A percentile compares a stretch with the other conserved stretches of the same genome.
Evolutionary conservation across 257 asterid species (phyloP).

Genomic region (Solanum pinnatisectum): DNA sequence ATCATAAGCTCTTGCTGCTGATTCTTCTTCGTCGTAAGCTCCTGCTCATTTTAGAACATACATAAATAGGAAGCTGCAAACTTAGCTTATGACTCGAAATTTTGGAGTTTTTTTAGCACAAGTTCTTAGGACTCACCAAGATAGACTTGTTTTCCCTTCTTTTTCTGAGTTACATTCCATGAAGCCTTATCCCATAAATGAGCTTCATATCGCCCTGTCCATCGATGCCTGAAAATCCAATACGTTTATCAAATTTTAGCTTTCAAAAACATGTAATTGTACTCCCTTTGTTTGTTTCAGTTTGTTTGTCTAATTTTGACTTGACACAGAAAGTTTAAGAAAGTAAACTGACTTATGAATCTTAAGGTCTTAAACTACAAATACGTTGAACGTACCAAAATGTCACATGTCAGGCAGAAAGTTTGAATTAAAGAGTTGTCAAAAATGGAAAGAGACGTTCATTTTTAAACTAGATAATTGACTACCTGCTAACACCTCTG

Average conservation of each 20-base stretch:
- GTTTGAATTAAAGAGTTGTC: not conserved
- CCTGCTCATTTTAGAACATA: conserved; percentile 8
- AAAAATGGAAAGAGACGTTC: not conserved
- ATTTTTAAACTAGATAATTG: not conserved
- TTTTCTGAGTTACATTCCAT: conserved; percentile 54
- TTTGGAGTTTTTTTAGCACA: not conserved
- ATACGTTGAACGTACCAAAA: not conserved
- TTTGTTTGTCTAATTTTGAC: not conserved
- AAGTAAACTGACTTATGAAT: not conserved
- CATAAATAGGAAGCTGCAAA: not conserved
- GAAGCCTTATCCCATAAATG: conserved; percentile 65
- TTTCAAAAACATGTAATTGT: not conserved
- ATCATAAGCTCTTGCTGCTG: conserved; percentile 51
- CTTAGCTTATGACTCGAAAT: not conserved
- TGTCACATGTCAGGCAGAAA: not conserved
- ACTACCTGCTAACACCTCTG: conserved; percentile 39
- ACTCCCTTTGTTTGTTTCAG: not conserved
- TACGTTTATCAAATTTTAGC: not conserved
- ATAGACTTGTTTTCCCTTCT: conserved; percentile 67
- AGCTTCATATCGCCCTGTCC: conserved; percentile 58
- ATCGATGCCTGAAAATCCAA: conserved; percentile 36
- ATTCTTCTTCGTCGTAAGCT: conserved; percentile 49
- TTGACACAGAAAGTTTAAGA: not conserved
- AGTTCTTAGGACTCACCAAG: conserved; percentile 46
- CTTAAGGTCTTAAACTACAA: no score